Conservation (phyloP, 1,139 yeast genomes). For the Diutina neorugosa region DNA sequence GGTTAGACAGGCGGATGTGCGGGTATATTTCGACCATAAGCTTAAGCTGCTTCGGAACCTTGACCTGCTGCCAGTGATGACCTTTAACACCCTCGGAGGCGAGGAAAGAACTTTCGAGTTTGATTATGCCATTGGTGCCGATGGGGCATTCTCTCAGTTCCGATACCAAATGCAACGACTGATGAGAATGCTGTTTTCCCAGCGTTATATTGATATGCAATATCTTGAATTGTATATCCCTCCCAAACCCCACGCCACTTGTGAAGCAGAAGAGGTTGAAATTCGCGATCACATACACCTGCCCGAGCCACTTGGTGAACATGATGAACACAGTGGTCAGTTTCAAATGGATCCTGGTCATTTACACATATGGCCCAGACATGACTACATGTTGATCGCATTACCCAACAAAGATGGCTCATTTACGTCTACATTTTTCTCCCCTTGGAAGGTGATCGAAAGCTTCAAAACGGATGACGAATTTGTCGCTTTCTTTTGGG, state of each 20-base stretch:
- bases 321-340: neutral
- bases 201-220: slow-evolving; percentile 75
- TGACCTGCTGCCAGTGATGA: slow-evolving; percentile 14
- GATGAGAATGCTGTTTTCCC: slow-evolving; percentile 58
- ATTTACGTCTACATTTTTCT: slow-evolving; percentile 82
- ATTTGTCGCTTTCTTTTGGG: slow-evolving; percentile 41
- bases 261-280: slow-evolving; percentile 10
- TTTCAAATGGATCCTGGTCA: slow-evolving; percentile 61
- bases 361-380: slow-evolving; percentile 90
- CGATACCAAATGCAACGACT: slow-evolving; percentile 58
- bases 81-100: slow-evolving; percentile 11
- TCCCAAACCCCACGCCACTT: slow-evolving; percentile 18
- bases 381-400: slow-evolving; percentile 79
- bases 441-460: slow-evolving; percentile 62
- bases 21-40: slow-evolving; percentile 46
- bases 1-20: slow-evolving; percentile 29
- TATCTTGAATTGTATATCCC: slow-evolving; percentile 74
- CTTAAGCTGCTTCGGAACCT: slow-evolving; percentile 18
- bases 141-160: slow-evolving; percentile 74
- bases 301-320: neutral
- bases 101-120: slow-evolving; percentile 16
- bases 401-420: slow-evolving; percentile 78
- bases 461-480: slow-evolving; percentile 30
- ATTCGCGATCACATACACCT: slow-evolving; percentile 8
- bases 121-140: slow-evolving; percentile 70